Base-by-base conservation (phyloP, 2,329 filamentous ascomycete genomes). In the Paraconiothyrium sp. region DNA sequence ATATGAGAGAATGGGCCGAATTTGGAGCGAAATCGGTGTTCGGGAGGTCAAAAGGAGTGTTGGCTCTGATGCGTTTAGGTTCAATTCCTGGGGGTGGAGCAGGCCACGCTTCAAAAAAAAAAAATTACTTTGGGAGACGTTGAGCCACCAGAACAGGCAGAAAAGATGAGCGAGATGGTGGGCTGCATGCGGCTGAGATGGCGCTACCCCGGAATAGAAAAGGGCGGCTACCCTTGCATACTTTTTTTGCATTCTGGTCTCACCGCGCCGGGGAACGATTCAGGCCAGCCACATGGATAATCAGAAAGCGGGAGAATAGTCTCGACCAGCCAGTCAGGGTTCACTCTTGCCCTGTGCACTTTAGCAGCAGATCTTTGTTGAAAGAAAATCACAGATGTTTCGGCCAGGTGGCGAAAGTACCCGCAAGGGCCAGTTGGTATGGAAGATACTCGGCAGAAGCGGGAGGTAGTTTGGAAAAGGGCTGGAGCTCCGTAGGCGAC, bases 401-500 rank as follows among this genome's bases (percentile, higher is more conserved):
- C 14, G 39, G 57, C 48, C 44, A 41, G 24, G 68, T 71, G 65
- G 68, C 64, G 48, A 67, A 65, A 41, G 59, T 63, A 44, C 44
- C 61, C 46, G 47, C 24, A 60, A 52, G 22, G 59, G 57, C 61
- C 59, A 65, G 34, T 55, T 56, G 57, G 54, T 57, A 54, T 63
- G 51, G 60, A 60, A 51, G 63, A 58, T 63, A 67, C 61, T 70
- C 59, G 65, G 70, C 59, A 55, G 58, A 64, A 66, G 64, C 67
- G 63, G 66, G 64, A 67, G 63, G 68, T 67, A 70, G 63, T 67
- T 60, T 63, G 44, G 54, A 47, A 57, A 47, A 20, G 47, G 63
- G 62, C 66, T 71, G 64, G 69, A 70, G 65, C 61, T 72, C 70
- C 68, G 69, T 61, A 64, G 55, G 63, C 62, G 62, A 67, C 69